A percentile compares a stretch with the other conserved stretches of the same genome.
phyloP scores from a whole-genome alignment of 2,329 filamentous ascomycete species.

The Curvularia sp. region DNA sequence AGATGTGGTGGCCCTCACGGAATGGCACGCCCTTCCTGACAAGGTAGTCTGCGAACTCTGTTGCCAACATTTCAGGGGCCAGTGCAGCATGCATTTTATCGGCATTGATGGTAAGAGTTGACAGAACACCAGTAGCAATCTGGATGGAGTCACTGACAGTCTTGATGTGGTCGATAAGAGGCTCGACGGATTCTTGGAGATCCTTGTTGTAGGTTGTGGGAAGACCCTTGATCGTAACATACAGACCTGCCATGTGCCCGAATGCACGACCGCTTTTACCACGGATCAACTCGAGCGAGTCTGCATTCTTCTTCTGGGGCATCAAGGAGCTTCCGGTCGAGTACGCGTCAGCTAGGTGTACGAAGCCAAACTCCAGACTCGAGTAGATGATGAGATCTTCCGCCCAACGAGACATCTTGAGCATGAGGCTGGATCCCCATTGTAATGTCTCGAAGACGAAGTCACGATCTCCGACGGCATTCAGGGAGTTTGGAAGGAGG shows the following conservation, averaged over 20 bases:
- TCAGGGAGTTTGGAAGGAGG: slow-evolving; percentile 78
- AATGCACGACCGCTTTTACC: slow-evolving; percentile 79
- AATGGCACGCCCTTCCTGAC: slow-evolving; percentile 75
- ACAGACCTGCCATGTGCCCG: slow-evolving; percentile 80
- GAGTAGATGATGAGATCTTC: slow-evolving; percentile 89
- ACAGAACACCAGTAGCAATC: slow-evolving; percentile 81
- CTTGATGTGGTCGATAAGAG: slow-evolving; percentile 84
- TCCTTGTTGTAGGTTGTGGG: slow-evolving; percentile 91
- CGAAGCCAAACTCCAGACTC: slow-evolving; percentile 76
- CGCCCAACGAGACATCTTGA: slow-evolving; percentile 79
- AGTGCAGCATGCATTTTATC: slow-evolving; percentile 81
- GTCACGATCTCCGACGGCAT: slow-evolving; percentile 76
- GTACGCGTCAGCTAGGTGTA: slow-evolving; percentile 79
- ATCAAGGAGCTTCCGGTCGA: slow-evolving; percentile 78
- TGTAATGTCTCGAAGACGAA: slow-evolving; percentile 83
- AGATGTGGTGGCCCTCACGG: slow-evolving; percentile 80
- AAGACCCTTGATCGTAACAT: slow-evolving; percentile 77
- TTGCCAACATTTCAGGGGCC: slow-evolving; percentile 83
- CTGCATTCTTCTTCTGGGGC: slow-evolving; percentile 86
- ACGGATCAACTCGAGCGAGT: slow-evolving; percentile 76
- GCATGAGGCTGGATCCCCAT: slow-evolving; percentile 80
- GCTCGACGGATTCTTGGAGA: slow-evolving; percentile 85
- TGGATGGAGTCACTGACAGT: slow-evolving; percentile 80
- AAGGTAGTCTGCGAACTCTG: slow-evolving; percentile 70
- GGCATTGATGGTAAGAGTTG: slow-evolving; percentile 72